Conservation (phyloP, 352 stramenopile species). For the Phytophthora aleatoria region DNA sequence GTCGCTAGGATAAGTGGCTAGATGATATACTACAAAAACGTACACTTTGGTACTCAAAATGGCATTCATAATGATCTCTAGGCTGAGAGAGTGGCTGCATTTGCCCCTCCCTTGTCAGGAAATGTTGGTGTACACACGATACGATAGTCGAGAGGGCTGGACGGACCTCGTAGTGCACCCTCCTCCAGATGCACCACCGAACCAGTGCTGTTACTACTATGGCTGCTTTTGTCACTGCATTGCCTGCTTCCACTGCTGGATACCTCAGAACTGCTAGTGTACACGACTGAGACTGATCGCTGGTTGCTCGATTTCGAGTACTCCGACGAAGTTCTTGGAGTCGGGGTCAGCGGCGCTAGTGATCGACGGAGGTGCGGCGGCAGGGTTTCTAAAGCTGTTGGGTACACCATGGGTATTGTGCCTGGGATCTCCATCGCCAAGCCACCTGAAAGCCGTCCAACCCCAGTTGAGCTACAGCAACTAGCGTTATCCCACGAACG, state of each 20-base stretch:
- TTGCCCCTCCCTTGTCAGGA: conserved; percentile 44
- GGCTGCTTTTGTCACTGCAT: conserved; percentile 10
- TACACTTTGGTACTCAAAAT: conserved; percentile 30
- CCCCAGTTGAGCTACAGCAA: conserved; percentile 22
- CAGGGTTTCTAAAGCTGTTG: conserved; percentile 24
- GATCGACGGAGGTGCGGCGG: conserved; percentile 30
- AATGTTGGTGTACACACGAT: conserved; percentile 73
- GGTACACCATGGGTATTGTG: conserved; percentile 19
- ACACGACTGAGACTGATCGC: conserved; percentile 7
- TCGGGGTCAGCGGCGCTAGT: conserved; percentile 40
- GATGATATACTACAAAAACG: conserved; percentile 19
- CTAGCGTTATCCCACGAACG: conserved; percentile 24
- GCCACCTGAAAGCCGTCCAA: conserved; percentile 44
- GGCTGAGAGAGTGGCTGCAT: conserved; percentile 31
- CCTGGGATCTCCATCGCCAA: conserved; percentile 51
- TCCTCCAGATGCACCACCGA: conserved; percentile 34
- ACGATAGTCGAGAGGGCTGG: conserved; percentile 48
- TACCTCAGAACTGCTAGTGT: conserved; percentile 13
- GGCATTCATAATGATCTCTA: conserved; percentile 36
- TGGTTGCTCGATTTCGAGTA: conserved; percentile 34
- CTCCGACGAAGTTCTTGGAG: conserved; percentile 32
- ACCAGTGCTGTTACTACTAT: conserved; percentile 11
- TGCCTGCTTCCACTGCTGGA: conserved; percentile 12
- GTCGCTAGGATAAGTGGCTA: conserved; percentile 35
- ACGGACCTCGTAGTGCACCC: conserved; percentile 21